Evolutionary conservation across 2,329 filamentous ascomycete genomes (phyloP), one percentile per base, ranked within the genome.

Genomic region (Hyphodiscus sp.): DNA sequence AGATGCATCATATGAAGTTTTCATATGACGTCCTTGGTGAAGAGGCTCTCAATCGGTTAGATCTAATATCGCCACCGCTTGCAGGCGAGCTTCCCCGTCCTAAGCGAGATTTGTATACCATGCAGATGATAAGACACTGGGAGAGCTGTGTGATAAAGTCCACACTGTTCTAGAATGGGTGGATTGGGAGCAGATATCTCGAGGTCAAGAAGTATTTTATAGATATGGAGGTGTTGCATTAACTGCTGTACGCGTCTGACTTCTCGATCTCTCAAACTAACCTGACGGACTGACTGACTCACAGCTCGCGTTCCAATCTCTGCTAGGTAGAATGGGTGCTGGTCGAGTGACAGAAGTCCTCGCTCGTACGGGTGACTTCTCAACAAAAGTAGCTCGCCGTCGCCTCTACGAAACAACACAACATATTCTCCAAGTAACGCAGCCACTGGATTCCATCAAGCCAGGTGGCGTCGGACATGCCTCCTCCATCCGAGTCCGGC

Each of bases 191-290:
- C 86, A 90, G 65, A 85, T 92, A 52, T 74, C 77, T 55, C 76
- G 87, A 63, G 88, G 87, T 0, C 87, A 92, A 66, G 80, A 87
- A 60, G 80, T 90, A 0, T 89, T 91, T 64, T 91, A 89, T 67
- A 80, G 87, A 38, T 91, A 91, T 67, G 86, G 81, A 18, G 82
- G 81, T 0, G 80, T 85, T 0, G 79, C 79, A 20, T 69, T 90
- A 19, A 86, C 83, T 8, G 82, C 73, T 10, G 75, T 75, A 64
- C 62, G 70, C 18, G n/a, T 44, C 41, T 44, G 4, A 15, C n/a
- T 41, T 7, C 11, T 8, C 23, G 8, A 26, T 8, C 7, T 41
- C 18, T 19, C 16, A 11, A n/a, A 26, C 20, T 42, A 41, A 16
- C n/a, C 30, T 56, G 20, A 58, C 45, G 29, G n/a, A n/a, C 23